Percentiles rank a stretch among this genome's conserved stretches.
Evolutionary conservation across 768 basidiomycete species (phyloP).

Genomic region (Boletus sp.): DNA sequence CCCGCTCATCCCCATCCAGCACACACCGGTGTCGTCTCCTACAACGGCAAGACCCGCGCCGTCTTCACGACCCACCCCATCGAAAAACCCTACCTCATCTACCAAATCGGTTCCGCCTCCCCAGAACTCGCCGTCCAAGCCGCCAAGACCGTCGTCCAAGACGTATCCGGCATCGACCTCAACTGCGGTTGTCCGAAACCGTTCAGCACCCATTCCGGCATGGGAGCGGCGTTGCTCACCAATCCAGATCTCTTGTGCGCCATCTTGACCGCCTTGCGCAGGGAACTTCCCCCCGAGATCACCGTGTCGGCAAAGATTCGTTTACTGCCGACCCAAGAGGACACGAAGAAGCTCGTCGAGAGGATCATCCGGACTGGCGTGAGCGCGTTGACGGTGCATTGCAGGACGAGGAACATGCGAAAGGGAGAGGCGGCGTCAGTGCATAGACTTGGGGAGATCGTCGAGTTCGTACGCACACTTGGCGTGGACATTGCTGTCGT

Average conservation of each 20-base stretch:
- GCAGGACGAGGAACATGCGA: slow-evolving; percentile 91
- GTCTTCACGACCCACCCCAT: slow-evolving; percentile 93
- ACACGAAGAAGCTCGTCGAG: slow-evolving; percentile 87
- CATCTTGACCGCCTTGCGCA: slow-evolving; percentile 78
- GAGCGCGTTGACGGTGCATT: slow-evolving; percentile 89
- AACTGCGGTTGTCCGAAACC: slow-evolving; percentile 98
- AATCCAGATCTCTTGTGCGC: slow-evolving; percentile 89
- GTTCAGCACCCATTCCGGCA: slow-evolving; percentile 90
- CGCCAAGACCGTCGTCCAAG: slow-evolving; percentile 79
- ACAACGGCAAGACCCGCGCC: slow-evolving; percentile 76
- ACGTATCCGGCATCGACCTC: slow-evolving; percentile 92
- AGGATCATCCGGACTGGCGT: slow-evolving; percentile 87
- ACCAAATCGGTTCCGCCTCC: slow-evolving; percentile 90
- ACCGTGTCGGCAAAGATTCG: slow-evolving; percentile 95
- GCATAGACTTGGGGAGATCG: slow-evolving; percentile 78
- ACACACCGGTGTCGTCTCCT: slow-evolving; percentile 82
- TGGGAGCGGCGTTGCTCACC: slow-evolving; percentile 94
- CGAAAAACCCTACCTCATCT: slow-evolving; percentile 92
- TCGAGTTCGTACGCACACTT: slow-evolving; percentile 74
- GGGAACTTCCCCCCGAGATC: slow-evolving; percentile 69
- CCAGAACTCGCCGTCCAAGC: slow-evolving; percentile 92
- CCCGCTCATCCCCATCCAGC: slow-evolving; percentile 45
- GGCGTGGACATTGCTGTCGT: slow-evolving; percentile 83
- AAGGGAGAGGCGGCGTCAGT: slow-evolving; percentile 76
- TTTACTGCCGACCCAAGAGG: slow-evolving; percentile 79